Base-by-base conservation (phyloP, 257 asterid genomes). In the Capsicum chinense region DNA sequence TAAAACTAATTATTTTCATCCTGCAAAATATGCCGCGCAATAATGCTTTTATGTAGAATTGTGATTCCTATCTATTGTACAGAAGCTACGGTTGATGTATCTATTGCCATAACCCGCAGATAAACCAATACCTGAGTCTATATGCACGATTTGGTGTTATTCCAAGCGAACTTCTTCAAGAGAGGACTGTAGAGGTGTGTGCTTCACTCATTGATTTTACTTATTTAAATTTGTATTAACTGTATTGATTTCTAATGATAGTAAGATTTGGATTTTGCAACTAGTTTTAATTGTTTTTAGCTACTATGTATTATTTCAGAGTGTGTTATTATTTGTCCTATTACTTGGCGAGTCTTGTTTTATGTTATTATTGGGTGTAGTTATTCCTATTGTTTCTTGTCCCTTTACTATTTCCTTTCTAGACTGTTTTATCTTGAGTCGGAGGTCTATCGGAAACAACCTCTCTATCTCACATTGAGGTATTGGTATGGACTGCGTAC, bases 91-190 rank as follows among this genome's bases (percentile, higher is more conserved):
- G 1, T 68, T 50, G 62, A 78, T 78, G 50, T 57, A 78, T 78
- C 15, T 21, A n/a, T 54, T 78, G 26, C 12, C 82, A 26, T 52
- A 66, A 82, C 26, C 71, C 87, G 89, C 94, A 93, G 98, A 91
- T 93, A 85, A 89, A 91, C 88, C 98, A 93, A 83, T 96, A 94
- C 86, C 92, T 94, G 39, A 90, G 84, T 83, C 63, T 96, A 68
- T 88, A 92, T 89, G 84, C 88, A 48, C 94, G 91, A 59, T 86
- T 86, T 56, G 99, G 98, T 74, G 92, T 90, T 84, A 91, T 87
- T 83, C 98, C 99, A 62, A 96, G 99, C 88, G 88, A 93, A 89
- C 92, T 96, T 85, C 91, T 93, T 90, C 94, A 86, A 81, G 94
- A 90, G 83, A 90, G 85, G 80, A 85, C 91, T 69, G 90, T 93